Conservation (phyloP, 371 early-diverging fungal species). For the Amoeboaphelidium protococcarum region DNA sequence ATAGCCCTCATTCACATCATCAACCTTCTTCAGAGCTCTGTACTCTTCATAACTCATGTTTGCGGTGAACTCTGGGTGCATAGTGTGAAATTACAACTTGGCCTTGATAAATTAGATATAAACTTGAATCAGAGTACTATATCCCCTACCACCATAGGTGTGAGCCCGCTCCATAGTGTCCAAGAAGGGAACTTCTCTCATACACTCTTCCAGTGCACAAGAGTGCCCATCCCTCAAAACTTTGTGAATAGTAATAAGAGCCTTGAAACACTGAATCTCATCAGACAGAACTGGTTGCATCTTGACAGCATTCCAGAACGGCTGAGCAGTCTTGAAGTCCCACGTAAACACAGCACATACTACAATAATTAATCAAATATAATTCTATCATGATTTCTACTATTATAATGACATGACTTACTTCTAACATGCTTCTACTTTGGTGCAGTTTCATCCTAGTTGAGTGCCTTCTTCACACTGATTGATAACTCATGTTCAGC, state of each 20-base stretch:
- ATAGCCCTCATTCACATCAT: constrained; percentile 91
- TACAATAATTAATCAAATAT: no score
- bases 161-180: background rate
- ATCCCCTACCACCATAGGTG: constrained; percentile 19
- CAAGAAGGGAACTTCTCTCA: constrained; percentile 1
- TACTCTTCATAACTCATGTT: constrained; percentile 92
- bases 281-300: constrained; percentile 60
- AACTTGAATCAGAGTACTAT: constrained; percentile 61
- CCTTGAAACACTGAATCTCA: constrained; percentile 83
- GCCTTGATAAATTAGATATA: constrained; percentile 63
- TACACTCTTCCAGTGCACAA: constrained; percentile 5
- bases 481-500: constrained; percentile 1
- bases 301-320: constrained; percentile 65
- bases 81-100: constrained; percentile 70
- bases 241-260: constrained; percentile 78
- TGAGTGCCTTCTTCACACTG: constrained; percentile 66
- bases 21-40: constrained; percentile 61
- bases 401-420: constrained; percentile 25
- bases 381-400: background rate
- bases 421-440: constrained; percentile 77
- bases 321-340: constrained; percentile 61
- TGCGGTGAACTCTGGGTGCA: constrained; percentile 78
- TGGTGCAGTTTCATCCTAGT: constrained; percentile 69
- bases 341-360: constrained; percentile 77
- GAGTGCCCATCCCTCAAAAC: constrained; percentile 79